Percentiles rank a stretch among this genome's conserved stretches.
phyloP scores from a whole-genome alignment of 2,329 filamentous ascomycete genomes.

The Capronia coronata region DNA sequence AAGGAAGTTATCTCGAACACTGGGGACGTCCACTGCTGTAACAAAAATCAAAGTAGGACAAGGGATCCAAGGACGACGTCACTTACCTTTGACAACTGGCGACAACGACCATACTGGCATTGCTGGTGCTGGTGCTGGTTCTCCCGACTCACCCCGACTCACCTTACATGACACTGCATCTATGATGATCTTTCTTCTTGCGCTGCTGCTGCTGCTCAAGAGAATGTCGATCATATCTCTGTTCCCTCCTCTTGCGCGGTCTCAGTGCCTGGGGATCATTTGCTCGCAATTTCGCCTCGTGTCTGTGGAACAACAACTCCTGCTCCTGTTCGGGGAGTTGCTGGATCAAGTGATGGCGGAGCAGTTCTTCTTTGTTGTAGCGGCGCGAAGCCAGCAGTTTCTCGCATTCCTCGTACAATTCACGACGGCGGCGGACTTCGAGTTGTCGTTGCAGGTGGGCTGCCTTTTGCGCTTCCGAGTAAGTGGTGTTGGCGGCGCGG shows the following conservation, averaged over 20 bases:
- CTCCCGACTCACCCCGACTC: too few relatives aligned
- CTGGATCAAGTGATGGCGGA: background rate
- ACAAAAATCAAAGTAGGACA: too few relatives aligned
- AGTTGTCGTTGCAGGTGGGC: background rate
- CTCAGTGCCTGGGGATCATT: background rate
- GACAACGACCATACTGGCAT: too few relatives aligned
- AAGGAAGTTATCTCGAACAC: too few relatives aligned
- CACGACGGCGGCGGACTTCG: conserved; percentile 1
- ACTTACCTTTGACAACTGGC: background rate
- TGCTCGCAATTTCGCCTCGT: background rate
- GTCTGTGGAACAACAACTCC: background rate
- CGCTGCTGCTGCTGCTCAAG: background rate
- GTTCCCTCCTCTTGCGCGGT: background rate
- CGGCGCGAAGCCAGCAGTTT: conserved; percentile 3
- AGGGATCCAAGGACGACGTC: too few relatives aligned
- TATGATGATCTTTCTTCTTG: too few relatives aligned
- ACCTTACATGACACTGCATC: conserved; percentile 6
- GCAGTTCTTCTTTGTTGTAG: background rate
- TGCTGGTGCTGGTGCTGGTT: background rate
- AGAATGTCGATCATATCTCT: background rate
- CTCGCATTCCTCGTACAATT: conserved; percentile 5
- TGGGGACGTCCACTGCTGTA: too few relatives aligned
- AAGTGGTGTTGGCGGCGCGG: background rate
- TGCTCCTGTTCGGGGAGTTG: conserved; percentile 2
- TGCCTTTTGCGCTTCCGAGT: background rate